Conservation (phyloP, 2,329 filamentous ascomycete genomes). For the Biscogniauxia marginata region DNA sequence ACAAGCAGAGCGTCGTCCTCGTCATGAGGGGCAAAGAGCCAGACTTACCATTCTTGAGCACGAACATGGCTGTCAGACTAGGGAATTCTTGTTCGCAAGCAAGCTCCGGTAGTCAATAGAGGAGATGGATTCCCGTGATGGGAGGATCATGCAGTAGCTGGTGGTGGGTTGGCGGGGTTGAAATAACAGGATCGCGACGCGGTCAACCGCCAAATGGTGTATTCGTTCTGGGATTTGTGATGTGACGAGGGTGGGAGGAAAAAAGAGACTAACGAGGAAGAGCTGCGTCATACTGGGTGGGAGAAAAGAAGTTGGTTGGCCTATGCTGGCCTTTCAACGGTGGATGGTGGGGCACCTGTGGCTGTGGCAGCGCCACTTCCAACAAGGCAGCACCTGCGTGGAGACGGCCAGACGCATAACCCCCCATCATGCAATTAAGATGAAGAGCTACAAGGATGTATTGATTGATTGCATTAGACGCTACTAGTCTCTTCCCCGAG, state of each 20-base stretch:
- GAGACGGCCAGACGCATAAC: too few species aligned
- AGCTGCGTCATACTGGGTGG: not conserved
- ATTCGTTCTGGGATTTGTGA: not conserved
- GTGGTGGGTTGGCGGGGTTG: not conserved
- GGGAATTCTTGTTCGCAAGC: not conserved
- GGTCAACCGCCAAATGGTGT: not conserved
- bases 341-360: not conserved
- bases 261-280: not conserved
- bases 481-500: too few species aligned
- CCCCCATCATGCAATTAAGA: too few species aligned
- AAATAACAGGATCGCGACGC: not conserved
- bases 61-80: conserved; percentile 37
- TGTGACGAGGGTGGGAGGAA: not conserved
- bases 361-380: too few species aligned
- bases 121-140: not conserved
- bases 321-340: not conserved
- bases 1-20: conserved; percentile 5
- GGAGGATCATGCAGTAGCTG: not conserved
- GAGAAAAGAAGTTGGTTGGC: not conserved
- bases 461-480: too few species aligned
- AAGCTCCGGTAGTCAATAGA: too few species aligned
- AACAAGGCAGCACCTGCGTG: too few species aligned
- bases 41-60: conserved; percentile 41
- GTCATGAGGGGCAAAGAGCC: conserved; percentile 7
- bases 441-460: too few species aligned